phyloP scores from a whole-genome alignment of 805 yeast species.

The Clavispora vitiphila region DNA sequence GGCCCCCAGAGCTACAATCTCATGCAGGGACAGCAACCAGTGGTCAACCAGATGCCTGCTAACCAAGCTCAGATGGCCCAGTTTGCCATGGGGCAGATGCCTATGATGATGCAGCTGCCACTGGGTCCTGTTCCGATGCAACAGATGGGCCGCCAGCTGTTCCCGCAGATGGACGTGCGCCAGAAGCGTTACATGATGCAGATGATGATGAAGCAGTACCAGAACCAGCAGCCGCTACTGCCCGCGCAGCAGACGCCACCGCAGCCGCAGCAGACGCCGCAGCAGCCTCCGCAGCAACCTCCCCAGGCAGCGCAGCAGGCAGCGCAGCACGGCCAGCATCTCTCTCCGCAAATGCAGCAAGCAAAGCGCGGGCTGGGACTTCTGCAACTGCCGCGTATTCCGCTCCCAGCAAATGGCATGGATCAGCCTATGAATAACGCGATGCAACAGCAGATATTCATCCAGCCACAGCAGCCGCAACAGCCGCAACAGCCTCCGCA shows the following conservation, averaged over 20 bases:
- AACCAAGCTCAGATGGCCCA: constrained; percentile 4
- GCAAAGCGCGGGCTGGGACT: constrained; percentile 11
- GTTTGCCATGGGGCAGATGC: constrained; percentile 4
- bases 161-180: constrained; percentile 9
- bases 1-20: constrained; percentile 3
- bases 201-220: constrained; percentile 23
- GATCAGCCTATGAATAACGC: constrained; percentile 15
- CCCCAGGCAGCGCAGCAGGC: constrained; percentile 9
- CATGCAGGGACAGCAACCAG: constrained; percentile 1
- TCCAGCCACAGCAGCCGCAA: constrained; percentile 12
- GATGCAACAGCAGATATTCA: constrained; percentile 28
- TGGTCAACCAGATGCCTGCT: background rate
- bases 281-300: constrained; percentile 15
- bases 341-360: constrained; percentile 15
- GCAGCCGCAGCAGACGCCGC: constrained; percentile 16
- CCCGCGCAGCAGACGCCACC: constrained; percentile 15
- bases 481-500: constrained; percentile 18
- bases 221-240: constrained; percentile 18
- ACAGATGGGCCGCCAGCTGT: constrained; percentile 5
- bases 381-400: constrained; percentile 4
- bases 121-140: constrained; percentile 15
- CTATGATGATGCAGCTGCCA: constrained; percentile 1
- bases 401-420: constrained; percentile 1
- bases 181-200: constrained; percentile 21
- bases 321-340: constrained; percentile 13